Base-by-base conservation (phyloP, 2,329 filamentous ascomycete species). In the Fusarium cicatricum region DNA sequence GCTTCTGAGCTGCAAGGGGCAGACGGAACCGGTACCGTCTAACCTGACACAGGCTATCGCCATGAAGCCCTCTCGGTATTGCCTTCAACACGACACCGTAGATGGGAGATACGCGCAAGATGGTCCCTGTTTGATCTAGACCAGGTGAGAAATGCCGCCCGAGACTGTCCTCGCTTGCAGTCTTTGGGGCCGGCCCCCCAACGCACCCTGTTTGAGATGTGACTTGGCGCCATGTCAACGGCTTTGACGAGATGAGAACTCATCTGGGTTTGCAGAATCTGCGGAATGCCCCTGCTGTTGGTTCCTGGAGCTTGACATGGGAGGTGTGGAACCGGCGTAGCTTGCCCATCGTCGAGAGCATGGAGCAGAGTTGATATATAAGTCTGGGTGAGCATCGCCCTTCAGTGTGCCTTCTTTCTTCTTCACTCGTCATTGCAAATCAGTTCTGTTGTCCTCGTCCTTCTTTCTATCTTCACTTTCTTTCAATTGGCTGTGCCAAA, bases 401-500 rank as follows among this genome's bases (percentile, higher is more conserved):
- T 32, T 36, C 28, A 29, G 16, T 47, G 19, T 44, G 34, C 45
- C 45, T 33, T 40, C 40, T 40, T 36, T 44, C 48, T 50, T 57
- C 38, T 38, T 64, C 66, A 62, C 64, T 68, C 64, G 61, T 67
- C 64, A 51, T 64, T 61, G 53, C 58, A 64, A 60, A 57, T 34
- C 55, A 58, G 37, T 66, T 54, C 58, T 55, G 55, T 65, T 65
- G 52, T 37, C 15, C 15, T 49, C 42, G 39, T 57, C 41, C 39
- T 47, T 55, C 55, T 58, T 63, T 54, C 45, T 50, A 42, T 58
- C 21, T 68, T 65, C 55, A 61, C 55, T 67, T 67, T 66, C 64
- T 69, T 69, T 67, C 61, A 56, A 57, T 62, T 68, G 66, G 66
- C 66, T 69, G 66, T 68, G 66, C 66, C 66, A 68, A 65, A 45